These are phyloP conservation scores for Biscogniauxia sp. DNA, from an alignment of 2,329 filamentous ascomycete genomes.

Conservation along the genomic window DNA sequence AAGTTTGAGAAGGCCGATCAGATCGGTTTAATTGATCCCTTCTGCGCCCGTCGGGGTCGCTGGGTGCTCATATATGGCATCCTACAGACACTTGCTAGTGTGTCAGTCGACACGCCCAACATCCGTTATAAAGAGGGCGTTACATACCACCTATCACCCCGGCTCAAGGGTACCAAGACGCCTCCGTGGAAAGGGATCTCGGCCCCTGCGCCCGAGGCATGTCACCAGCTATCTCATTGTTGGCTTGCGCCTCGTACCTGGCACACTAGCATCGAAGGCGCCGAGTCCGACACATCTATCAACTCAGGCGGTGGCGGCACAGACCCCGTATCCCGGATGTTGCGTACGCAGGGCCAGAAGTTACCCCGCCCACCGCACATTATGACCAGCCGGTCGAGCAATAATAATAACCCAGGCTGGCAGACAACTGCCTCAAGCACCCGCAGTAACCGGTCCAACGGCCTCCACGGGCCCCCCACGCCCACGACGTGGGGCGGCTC, in stretches of 20 bases:
- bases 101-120: constrained; percentile 56
- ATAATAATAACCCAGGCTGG: constrained; percentile 12
- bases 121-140: constrained; percentile 51
- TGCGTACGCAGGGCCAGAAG: constrained; percentile 23
- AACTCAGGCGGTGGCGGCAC: constrained; percentile 7
- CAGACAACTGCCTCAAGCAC: constrained; percentile 11
- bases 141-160: constrained; percentile 55
- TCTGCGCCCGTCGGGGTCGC: constrained; percentile 54
- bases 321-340: constrained; percentile 26
- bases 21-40: constrained; percentile 50
- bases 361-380: constrained; percentile 24
- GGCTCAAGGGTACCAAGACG: constrained; percentile 47
- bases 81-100: constrained; percentile 57
- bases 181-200: constrained; percentile 52
- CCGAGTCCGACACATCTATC: constrained; percentile 21
- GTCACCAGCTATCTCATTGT: constrained; percentile 53
- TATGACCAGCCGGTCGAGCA: constrained; percentile 14
- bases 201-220: constrained; percentile 33
- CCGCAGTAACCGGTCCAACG: constrained; percentile 21
- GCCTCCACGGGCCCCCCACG: constrained; percentile 14
- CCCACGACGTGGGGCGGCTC: constrained; percentile 30
- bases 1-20: constrained; percentile 56
- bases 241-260: constrained; percentile 46
- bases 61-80: constrained; percentile 62
- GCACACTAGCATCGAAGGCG: constrained; percentile 27